Evolutionary conservation across 169 alveolate genomes (phyloP), one percentile per base, ranked within the genome.

Genomic region (Perkinsus chesapeaki): DNA sequence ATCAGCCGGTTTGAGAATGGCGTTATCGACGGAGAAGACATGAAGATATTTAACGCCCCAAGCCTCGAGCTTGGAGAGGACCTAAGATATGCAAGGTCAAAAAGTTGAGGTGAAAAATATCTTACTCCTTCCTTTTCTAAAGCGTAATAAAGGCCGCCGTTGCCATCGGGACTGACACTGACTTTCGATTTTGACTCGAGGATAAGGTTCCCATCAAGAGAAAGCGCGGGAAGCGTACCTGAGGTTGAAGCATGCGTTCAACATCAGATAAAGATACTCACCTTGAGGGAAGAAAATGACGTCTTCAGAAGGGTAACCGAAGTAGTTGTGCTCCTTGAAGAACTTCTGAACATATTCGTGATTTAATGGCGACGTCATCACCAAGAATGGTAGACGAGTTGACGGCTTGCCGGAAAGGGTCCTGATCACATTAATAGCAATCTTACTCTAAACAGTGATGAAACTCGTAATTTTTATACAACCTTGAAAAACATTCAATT

Each of bases 131-230:
- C 93, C 12, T 94, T 94, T 60, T 91, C 93, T n/a, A 97, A 39
- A 16, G 97, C 96, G 91, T 95, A 96, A 94, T 95, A 96, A 20
- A 96, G 94, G n/a, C 97, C 98, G 0, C 98, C 98, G 93, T 97
- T 97, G 39, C 98, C 98, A 95, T 97, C 96, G 12, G 97, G 97
- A 31, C 96, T 93, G 91, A 94, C 48, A 39, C 95, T 94, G 34
- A 97, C 73, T 93, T 96, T 94, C 9, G 60, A 90, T 0, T 94
- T 94, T 0, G 93, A 91, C 73, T 94, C 95, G 73, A 95, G 90
- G 39, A 96, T 92, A 0, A 97, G 94, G 93, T 97, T 96, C 3
- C 98, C 98, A 31, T 96, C 95, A 34, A 94, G 90, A 72, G 93
- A 94, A n/a, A 97, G 91, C 39, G 97, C 96, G 31, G 97, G 97